These are phyloP conservation scores for Dryas drummondii DNA, from an alignment of 306 rosid genomes.

Conservation along the genomic window DNA sequence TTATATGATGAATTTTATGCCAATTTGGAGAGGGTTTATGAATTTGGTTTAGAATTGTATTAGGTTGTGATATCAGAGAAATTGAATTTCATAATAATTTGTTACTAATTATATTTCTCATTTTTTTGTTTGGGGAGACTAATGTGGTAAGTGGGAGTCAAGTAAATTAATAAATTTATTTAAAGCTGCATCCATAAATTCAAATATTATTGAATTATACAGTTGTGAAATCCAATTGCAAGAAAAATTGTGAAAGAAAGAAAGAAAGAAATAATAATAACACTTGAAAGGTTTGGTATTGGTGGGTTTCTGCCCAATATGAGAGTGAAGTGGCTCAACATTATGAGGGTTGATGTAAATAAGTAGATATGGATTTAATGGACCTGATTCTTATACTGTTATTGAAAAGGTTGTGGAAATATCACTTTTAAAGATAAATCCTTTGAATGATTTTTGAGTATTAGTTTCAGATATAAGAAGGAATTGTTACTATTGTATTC, in stretches of 20 bases:
- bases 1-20: background rate
- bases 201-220: too few species aligned
- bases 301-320: background rate
- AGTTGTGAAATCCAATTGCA: background rate
- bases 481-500: background rate
- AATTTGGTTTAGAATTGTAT: background rate
- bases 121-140: too few species aligned
- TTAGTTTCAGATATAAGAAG: background rate
- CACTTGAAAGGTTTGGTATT: background rate
- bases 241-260: too few species aligned
- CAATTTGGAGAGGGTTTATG: background rate
- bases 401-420: background rate
- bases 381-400: background rate
- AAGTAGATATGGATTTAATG: background rate
- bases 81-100: background rate
- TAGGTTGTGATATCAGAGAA: background rate
- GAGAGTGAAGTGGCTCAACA: background rate
- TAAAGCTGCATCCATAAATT: background rate
- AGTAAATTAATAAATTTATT: background rate
- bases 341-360: background rate
- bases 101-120: too few species aligned
- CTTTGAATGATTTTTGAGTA: background rate
- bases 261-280: background rate
- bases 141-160: background rate
- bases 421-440: background rate